Evolutionary conservation across 2,329 filamentous ascomycete species (phyloP), one percentile per base, ranked within the genome.

Genomic region (Phaeosphaeriaceae sp.): DNA sequence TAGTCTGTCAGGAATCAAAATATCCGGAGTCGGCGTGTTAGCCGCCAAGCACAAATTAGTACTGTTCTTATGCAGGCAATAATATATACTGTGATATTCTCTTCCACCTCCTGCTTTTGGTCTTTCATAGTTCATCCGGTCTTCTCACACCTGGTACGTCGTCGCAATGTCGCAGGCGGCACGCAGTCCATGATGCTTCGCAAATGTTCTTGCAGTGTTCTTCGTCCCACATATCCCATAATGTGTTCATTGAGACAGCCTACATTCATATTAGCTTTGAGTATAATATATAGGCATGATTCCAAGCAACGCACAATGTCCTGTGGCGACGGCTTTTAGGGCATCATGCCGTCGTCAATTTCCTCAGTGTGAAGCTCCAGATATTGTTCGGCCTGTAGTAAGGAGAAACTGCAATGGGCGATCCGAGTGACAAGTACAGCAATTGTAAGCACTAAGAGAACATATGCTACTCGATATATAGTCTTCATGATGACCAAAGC

Each of bases 201-300:
- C 56, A 59, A 8, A 59, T 46, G 11, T 56, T 52, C 17, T 44
- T 49, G 48, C 56, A 59, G 35, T 56, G 56, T 2, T 59, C 56
- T 38, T 59, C 56, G 3, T 59, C 56, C 37, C 55, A 48, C 21
- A 38, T 46, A 32, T 56, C 50, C 56, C 56, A 59, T 6, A 52
- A 20, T 2, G 56, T 59, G 30, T 59, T 56, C 56, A 59, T 59
- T 2, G 53, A 56, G 15, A 32, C 46, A 18, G 56, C 56, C 56
- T 56, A 12, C 2, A 11, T 2, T 26, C 4, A 3, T 16, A 16
- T 16, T 16, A 23, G 21, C 11, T 26, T 26, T 26, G 7, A 8
- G 7, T 6, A 26, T 7, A 26, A 8, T 26, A 3, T 11, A n/a
- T 26, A 3, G 7, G 11, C 23, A 11, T 26, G 23, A 26, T 26